These are phyloP conservation scores for Chalciporus sphaerocephalus DNA, from an alignment of 768 basidiomycete genomes.

Conservation along the genomic window DNA sequence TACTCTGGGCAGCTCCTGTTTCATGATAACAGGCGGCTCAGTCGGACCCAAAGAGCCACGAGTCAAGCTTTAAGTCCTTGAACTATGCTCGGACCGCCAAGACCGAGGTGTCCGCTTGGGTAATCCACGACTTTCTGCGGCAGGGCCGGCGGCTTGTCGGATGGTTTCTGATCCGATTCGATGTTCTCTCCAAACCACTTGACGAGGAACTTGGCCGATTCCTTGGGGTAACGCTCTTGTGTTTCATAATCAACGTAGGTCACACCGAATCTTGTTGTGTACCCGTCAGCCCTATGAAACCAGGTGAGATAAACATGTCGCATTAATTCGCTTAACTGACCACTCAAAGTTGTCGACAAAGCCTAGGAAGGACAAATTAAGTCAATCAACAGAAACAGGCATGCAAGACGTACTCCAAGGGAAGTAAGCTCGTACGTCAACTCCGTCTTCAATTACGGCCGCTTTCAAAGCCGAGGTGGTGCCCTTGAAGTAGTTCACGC, in stretches of 20 bases:
- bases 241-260: conserved; percentile 71
- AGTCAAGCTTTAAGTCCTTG: neutral
- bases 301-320: neutral
- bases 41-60: conserved; percentile 1
- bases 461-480: conserved; percentile 49
- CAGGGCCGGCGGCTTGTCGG: neutral
- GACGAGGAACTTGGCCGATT: conserved; percentile 52
- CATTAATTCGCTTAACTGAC: conserved; percentile 19
- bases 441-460: conserved; percentile 59
- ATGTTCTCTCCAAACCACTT: conserved; percentile 38
- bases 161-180: conserved; percentile 3
- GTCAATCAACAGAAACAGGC: neutral
- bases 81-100: neutral
- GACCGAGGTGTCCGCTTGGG: neutral
- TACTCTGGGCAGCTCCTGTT: neutral
- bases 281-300: conserved; percentile 53
- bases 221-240: conserved; percentile 62
- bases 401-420: conserved; percentile 52
- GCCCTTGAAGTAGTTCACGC: conserved; percentile 64
- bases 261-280: conserved; percentile 62
- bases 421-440: conserved; percentile 61
- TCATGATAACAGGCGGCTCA: neutral
- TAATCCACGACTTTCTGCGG: neutral
- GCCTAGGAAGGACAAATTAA: conserved; percentile 34
- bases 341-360: conserved; percentile 73